Evolutionary conservation across 2,329 filamentous ascomycete genomes (phyloP).

Genomic region (Thermoascus crustaceus): DNA sequence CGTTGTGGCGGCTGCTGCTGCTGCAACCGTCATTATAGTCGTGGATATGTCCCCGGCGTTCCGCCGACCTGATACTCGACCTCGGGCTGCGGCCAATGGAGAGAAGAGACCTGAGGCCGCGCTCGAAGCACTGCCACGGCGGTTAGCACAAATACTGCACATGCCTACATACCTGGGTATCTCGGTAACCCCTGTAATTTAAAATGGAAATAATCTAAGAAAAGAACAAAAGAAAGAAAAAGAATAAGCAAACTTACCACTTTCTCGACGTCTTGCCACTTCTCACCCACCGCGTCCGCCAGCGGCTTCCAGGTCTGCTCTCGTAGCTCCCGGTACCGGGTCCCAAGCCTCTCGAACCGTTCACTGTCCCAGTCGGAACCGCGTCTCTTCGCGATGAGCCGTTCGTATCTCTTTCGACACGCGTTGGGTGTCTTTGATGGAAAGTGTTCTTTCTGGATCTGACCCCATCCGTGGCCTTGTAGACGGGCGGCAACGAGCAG

Average conservation of each 20-base stretch:
- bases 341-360: slow-evolving; percentile 65
- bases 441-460: slow-evolving; percentile 70
- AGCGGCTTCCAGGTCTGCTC: slow-evolving; percentile 75
- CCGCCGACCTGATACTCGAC: too few species aligned
- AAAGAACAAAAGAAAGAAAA: not conserved
- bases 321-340: slow-evolving; percentile 70
- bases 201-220: not conserved
- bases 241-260: slow-evolving; percentile 52
- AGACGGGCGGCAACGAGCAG: slow-evolving; percentile 63
- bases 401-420: slow-evolving; percentile 81
- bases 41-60: too few species aligned
- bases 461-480: slow-evolving; percentile 72
- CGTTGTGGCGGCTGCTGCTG: not conserved
- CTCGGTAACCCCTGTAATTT: not conserved
- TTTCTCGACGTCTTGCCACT: slow-evolving; percentile 65
- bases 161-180: not conserved
- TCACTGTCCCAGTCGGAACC: slow-evolving; percentile 71
- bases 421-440: slow-evolving; percentile 70
- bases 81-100: slow-evolving; percentile 4
- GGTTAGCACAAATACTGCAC: not conserved
- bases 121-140: slow-evolving; percentile 19
- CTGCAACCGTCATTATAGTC: not conserved
- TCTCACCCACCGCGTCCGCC: slow-evolving; percentile 51
- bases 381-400: slow-evolving; percentile 64
- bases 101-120: slow-evolving; percentile 11